Evolutionary conservation across 805 yeast genomes (phyloP).

Genomic region (Candida odintsovae): DNA sequence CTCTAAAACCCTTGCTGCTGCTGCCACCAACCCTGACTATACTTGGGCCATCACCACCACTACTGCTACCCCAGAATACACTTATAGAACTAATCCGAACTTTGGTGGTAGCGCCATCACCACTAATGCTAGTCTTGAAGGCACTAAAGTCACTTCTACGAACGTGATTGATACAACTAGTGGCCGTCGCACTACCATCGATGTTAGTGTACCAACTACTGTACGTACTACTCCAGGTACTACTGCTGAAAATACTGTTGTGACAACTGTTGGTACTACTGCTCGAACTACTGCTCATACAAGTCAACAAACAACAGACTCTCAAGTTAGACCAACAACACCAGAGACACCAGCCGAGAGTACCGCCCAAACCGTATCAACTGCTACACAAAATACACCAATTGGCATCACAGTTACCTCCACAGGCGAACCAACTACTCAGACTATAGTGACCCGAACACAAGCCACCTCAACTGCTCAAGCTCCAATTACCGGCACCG

Average conservation of each 20-base stretch:
- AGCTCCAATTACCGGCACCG: not conserved
- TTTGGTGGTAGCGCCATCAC: constrained; percentile 17
- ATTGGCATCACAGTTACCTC: not conserved
- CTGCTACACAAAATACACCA: not conserved
- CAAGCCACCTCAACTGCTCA: not conserved
- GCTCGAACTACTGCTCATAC: not conserved
- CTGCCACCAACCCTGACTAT: not conserved
- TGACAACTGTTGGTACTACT: not conserved
- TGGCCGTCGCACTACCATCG: not conserved
- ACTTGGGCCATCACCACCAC: not conserved
- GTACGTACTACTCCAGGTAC: not conserved
- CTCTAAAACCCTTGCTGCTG: no score
- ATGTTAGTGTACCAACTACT: not conserved
- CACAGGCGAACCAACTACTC: not conserved
- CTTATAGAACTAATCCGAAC: constrained; percentile 15
- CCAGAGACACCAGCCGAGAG: no score
- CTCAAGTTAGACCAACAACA: no score
- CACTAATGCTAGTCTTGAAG: constrained; percentile 9
- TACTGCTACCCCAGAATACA: constrained; percentile 11
- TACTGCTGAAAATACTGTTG: not conserved
- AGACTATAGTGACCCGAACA: not conserved
- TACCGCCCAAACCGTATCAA: no score
- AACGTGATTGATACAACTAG: constrained; percentile 6
- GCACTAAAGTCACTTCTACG: constrained; percentile 17
- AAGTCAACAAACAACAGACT: no score